Conservation (phyloP, 129 eudicot genomes). For the Heracleum sosnowskyi region DNA sequence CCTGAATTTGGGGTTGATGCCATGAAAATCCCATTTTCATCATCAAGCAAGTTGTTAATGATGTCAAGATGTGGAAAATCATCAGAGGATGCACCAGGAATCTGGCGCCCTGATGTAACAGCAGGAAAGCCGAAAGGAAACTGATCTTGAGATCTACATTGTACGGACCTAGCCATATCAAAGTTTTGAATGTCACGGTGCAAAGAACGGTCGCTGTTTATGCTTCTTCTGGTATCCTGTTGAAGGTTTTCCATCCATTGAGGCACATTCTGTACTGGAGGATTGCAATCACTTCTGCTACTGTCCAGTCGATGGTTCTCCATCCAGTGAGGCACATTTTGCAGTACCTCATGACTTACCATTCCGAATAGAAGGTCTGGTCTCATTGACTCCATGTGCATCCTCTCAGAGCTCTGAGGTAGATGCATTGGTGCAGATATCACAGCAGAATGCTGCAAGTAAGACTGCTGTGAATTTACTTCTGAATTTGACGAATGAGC, state of each 20-base stretch:
- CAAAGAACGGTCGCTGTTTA: neutral
- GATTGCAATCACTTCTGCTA: constrained; percentile 19
- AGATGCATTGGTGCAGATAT: constrained; percentile 22
- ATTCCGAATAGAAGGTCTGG: constrained; percentile 54
- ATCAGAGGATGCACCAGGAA: constrained; percentile 45
- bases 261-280: constrained; percentile 21
- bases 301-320: constrained; percentile 37
- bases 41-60: constrained; percentile 84
- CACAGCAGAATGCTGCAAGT: constrained; percentile 38
- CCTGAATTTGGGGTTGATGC: constrained; percentile 17
- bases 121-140: constrained; percentile 29
- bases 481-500: constrained; percentile 12
- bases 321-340: constrained; percentile 50
- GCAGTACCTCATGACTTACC: constrained; percentile 44
- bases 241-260: neutral
- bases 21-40: constrained; percentile 48
- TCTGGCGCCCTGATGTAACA: constrained; percentile 37
- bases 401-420: constrained; percentile 47
- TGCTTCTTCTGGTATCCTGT: neutral
- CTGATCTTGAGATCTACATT: constrained; percentile 28
- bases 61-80: constrained; percentile 97
- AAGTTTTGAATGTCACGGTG: constrained; percentile 4
- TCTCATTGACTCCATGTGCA: constrained; percentile 31
- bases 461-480: constrained; percentile 33
- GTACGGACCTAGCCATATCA: constrained; percentile 11